Base-by-base conservation (phyloP, 345 rosid genomes). In the Mallotus nudiflorus region DNA sequence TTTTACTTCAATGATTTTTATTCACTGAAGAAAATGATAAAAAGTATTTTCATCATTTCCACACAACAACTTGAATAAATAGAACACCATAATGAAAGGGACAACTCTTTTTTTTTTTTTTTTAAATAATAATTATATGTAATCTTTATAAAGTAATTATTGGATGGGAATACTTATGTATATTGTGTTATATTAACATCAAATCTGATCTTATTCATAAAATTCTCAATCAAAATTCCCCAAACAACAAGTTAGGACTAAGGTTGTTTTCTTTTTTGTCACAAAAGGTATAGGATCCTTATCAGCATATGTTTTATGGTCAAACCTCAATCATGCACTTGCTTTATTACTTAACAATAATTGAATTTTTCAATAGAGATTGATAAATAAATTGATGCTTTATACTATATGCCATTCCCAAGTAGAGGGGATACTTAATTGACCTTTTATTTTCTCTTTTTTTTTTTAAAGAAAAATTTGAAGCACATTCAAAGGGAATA, bases 141-240 rank as follows among this genome's bases (percentile, higher is more conserved):
- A 33, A 58, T 24, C 22, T 8, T 18, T 15, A 3, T 35, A 37
- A 60, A 33, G 19, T 11, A 62, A 20, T 35, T 24, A 24, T 25
- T 25, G 19, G 35, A 55, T 55, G 10, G 9, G 33, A 33, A 29
- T 12, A 64, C n/a, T n/a, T 42, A 31, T 40, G 33, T 22, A 33
- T 29, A n/a, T 33, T 29, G 29, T 69, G 72, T 9, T 56, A n/a
- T 7, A 12, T 19, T 2, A n/a, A 57, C 55, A 68, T 57, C 65
- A 69, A 56, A 29, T 42, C 61, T 22, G 9, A 42, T 68, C 54
- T 28, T n/a, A 46, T 44, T 4, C 37, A 42, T 9, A 28, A 27
- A 25, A 56, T 68, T 68, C 64, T 12, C 24, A 40, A n/a, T 68
- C 54, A 42, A 55, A 56, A 56, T 68, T 68, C 72, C 31, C 45